Base-by-base conservation (phyloP, 257 asterid genomes). In the Apocynum venetum region DNA sequence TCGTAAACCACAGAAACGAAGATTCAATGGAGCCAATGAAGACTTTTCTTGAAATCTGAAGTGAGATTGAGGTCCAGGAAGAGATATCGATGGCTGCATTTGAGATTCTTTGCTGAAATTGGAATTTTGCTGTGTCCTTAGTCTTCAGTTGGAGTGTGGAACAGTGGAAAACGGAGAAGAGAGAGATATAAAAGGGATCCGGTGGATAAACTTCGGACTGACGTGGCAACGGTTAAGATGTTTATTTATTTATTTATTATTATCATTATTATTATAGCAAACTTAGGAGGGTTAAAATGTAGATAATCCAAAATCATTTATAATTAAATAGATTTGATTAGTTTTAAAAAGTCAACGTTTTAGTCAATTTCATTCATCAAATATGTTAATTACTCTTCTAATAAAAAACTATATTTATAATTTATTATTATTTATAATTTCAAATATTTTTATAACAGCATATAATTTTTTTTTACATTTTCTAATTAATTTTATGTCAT, bases 1-100 rank as follows among this genome's bases (percentile, higher is more conserved):
- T 47, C 70, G 44, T 11, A 51, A 51, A 25, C 61, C 75, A 14
- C 61, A 71, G 10, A 48, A 71, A 51, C 46, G 46, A 51, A 48
- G 67, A 25, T 56, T 73, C 6, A 56, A 19, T 0, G 67, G 31
- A 13, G 41, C 40, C 76, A 15, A 31, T 44, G 66, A 73, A 8
- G 19, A 73, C 38, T 38, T 38, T 55, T 51, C 19, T 31, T 15
- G 38, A 19, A 40, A 25, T 3, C n/a, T 46, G 61, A 75, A 44
- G 57, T 60, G 70, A 20, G 81, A 72, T 2, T 66, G 75, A 11
- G 77, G 71, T 20, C 79, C 40, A 31, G 82, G 77, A 48, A 70
- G 72, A 74, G 85, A 78, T 63, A 78, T 51, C 14, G 88, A 52
- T 57, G 86, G 78, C 66, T 82, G 88, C 88, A 86, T 86, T 74